A percentile compares a stretch with the other conserved stretches of the same genome.
Evolutionary conservation across 2,329 filamentous ascomycete genomes (phyloP).

Genomic region (Orbilia javanica): DNA sequence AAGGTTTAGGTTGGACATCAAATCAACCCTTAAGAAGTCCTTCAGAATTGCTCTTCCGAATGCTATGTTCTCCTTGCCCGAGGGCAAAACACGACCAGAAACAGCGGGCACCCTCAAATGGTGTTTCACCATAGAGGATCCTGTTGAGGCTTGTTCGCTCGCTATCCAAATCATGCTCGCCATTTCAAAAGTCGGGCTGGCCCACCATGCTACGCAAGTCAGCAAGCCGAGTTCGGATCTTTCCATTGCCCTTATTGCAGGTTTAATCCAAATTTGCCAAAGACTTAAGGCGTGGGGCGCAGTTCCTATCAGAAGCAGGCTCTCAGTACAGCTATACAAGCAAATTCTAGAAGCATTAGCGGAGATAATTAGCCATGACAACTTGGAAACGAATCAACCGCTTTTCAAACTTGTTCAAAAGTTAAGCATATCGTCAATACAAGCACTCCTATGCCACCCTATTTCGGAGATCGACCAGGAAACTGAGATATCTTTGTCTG

Average conservation of each 20-base stretch:
- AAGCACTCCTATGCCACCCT: constrained; percentile 33
- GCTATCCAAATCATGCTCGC: constrained; percentile 42
- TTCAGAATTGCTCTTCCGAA: constrained; percentile 36
- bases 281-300: constrained; percentile 38
- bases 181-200: constrained; percentile 30
- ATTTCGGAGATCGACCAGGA: constrained; percentile 51
- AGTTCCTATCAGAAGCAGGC: constrained; percentile 28
- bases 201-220: constrained; percentile 25
- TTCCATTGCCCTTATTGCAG: constrained; percentile 18
- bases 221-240: constrained; percentile 31
- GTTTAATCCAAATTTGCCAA: constrained; percentile 36
- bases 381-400: constrained; percentile 3
- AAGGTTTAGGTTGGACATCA: constrained; percentile 44
- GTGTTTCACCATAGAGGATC: constrained; percentile 27
- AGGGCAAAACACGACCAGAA: not conserved
- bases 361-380: constrained; percentile 38
- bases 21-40: constrained; percentile 45
- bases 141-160: constrained; percentile 51
- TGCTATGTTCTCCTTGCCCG: constrained; percentile 1
- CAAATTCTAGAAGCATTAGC: constrained; percentile 40
- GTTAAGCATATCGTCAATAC: constrained; percentile 24
- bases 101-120: not conserved
- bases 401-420: constrained; percentile 27
- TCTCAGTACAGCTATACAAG: constrained; percentile 43
- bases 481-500: constrained; percentile 54